Evolutionary conservation across 2,329 filamentous ascomycete species (phyloP).

Genomic region (Hymenoscyphus occultus): DNA sequence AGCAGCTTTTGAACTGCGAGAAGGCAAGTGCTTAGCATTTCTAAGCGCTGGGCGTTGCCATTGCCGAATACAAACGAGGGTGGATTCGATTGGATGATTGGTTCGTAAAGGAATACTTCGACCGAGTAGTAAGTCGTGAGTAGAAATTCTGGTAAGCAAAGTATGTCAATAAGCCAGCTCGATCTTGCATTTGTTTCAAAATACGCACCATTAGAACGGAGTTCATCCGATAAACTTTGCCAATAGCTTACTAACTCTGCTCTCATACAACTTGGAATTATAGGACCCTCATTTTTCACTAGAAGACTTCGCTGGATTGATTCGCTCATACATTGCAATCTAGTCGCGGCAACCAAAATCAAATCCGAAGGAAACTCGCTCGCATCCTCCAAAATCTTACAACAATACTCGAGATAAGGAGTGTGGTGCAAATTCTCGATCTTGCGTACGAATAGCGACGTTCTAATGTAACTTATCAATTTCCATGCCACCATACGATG

Average conservation of each 20-base stretch:
- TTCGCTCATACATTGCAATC: constrained; percentile 21
- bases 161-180: background rate
- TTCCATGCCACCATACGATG: background rate
- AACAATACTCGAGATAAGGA: constrained; percentile 25
- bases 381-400: constrained; percentile 18
- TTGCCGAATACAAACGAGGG: constrained; percentile 11
- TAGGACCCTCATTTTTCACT: constrained; percentile 8
- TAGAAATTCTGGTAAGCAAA: constrained; percentile 7
- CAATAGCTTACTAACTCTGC: constrained; percentile 20
- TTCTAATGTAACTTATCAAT: constrained; percentile 6
- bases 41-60: constrained; percentile 19
- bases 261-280: constrained; percentile 6
- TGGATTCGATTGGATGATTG: constrained; percentile 17
- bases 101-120: constrained; percentile 22
- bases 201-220: constrained; percentile 26
- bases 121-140: constrained; percentile 20
- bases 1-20: constrained; percentile 18
- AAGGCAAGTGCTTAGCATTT: constrained; percentile 26
- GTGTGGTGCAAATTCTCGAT: constrained; percentile 22
- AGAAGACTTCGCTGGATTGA: constrained; percentile 17
- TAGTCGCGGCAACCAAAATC: constrained; percentile 22
- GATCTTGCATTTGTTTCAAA: background rate
- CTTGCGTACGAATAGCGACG: constrained; percentile 20
- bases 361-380: constrained; percentile 23
- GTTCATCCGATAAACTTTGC: constrained; percentile 16